Evolutionary conservation across 2,329 filamentous ascomycete genomes (phyloP).

Genomic region (Fusarium verrucosum): DNA sequence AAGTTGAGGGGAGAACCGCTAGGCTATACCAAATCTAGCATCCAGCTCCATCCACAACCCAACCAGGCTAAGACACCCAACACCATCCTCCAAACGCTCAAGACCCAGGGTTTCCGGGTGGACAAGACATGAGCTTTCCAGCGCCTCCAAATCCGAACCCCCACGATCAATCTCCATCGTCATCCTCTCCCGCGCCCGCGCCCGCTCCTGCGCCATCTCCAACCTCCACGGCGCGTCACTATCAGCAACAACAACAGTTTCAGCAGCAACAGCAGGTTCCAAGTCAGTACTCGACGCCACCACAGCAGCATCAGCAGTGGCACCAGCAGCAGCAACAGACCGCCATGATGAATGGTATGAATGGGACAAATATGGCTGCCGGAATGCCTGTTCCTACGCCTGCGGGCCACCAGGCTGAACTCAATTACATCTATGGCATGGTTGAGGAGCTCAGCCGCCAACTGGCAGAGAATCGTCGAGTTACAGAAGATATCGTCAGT

Average conservation of each 20-base stretch:
- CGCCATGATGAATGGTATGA: conserved; percentile 60
- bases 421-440: conserved; percentile 74
- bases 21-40: conserved; percentile 44
- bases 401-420: conserved; percentile 73
- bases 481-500: conserved; percentile 71
- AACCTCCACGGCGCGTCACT: conserved; percentile 43
- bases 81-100: conserved; percentile 37
- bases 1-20: conserved; percentile 25
- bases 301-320: conserved; percentile 41
- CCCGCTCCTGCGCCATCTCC: conserved; percentile 26
- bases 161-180: conserved; percentile 41
- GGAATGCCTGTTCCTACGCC: conserved; percentile 66
- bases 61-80: conserved; percentile 35
- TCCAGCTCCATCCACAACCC: conserved; percentile 32
- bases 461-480: conserved; percentile 67
- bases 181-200: conserved; percentile 31
- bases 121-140: conserved; percentile 49
- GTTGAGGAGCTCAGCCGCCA: conserved; percentile 73
- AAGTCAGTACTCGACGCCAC: conserved; percentile 30
- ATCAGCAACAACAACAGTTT: conserved; percentile 43
- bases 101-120: conserved; percentile 35
- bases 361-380: conserved; percentile 57
- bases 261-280: conserved; percentile 33
- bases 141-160: conserved; percentile 40
- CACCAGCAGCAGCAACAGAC: conserved; percentile 40